These are phyloP conservation scores for Cladorrhinum sp. DNA, from an alignment of 2,329 filamentous ascomycete genomes.

Conservation along the genomic window DNA sequence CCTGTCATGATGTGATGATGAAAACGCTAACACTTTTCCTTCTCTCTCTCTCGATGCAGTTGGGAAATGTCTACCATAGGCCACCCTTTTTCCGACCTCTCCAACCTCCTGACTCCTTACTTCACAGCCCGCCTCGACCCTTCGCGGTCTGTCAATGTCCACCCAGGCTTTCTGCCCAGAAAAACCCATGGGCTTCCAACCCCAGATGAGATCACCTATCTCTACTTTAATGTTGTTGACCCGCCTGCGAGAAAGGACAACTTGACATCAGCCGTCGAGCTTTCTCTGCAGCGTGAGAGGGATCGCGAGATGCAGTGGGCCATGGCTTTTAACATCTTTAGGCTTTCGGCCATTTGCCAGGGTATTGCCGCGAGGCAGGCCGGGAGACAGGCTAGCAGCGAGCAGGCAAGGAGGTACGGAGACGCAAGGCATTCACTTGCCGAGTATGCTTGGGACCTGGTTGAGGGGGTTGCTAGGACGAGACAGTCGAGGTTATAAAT, in stretches of 20 bases:
- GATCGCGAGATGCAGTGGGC: slow-evolving; percentile 58
- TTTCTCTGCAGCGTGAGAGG: slow-evolving; percentile 29
- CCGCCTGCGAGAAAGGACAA: slow-evolving; percentile 6
- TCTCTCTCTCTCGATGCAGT: slow-evolving; percentile 37
- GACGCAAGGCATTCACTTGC: slow-evolving; percentile 68
- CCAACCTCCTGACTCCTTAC: slow-evolving; percentile 66
- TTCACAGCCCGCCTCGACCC: slow-evolving; percentile 36
- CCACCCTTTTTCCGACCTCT: slow-evolving; percentile 89
- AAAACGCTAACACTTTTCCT: neutral
- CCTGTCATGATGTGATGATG: neutral
- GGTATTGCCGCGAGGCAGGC: slow-evolving; percentile 91
- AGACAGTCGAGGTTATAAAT: slow-evolving; percentile 19
- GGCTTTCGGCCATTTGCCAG: slow-evolving; percentile 65
- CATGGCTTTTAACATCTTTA: slow-evolving; percentile 60
- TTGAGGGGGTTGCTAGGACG: slow-evolving; percentile 39
- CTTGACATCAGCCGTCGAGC: slow-evolving; percentile 17
- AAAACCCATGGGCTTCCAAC: slow-evolving; percentile 56
- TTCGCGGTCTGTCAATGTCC: slow-evolving; percentile 29
- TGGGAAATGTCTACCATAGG: slow-evolving; percentile 99
- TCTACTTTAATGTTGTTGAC: slow-evolving; percentile 42
- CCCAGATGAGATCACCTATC: slow-evolving; percentile 34
- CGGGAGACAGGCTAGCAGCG: slow-evolving; percentile 82
- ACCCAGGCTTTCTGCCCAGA: slow-evolving; percentile 58
- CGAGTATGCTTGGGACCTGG: slow-evolving; percentile 73
- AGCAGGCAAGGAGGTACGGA: slow-evolving; percentile 71